Conservation (phyloP, 2,329 filamentous ascomycete genomes). For the Pestalotiopsis sp. region DNA sequence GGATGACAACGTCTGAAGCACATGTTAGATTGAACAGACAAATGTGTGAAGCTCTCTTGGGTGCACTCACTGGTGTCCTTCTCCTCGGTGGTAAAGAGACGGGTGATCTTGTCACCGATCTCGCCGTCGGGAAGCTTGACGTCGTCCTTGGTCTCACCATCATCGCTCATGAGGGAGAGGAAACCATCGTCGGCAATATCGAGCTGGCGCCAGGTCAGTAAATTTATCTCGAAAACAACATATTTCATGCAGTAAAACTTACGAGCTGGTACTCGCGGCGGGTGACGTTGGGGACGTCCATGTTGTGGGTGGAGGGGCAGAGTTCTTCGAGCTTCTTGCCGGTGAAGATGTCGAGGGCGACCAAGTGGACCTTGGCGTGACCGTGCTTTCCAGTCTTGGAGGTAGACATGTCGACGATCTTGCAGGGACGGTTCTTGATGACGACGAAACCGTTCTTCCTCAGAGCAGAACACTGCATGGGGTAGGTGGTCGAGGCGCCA, state of each 20-base stretch:
- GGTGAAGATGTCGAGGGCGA: conserved; percentile 99
- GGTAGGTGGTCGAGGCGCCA: conserved; percentile 90
- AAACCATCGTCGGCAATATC: conserved; percentile 93
- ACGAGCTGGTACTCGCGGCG: conserved; percentile 94
- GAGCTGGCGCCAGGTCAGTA: conserved; percentile 57
- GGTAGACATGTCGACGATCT: conserved; percentile 99
- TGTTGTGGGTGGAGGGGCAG: conserved; percentile 95
- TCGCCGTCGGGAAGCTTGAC: conserved; percentile 92
- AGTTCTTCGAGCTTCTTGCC: conserved; percentile 99
- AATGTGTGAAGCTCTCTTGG: not conserved
- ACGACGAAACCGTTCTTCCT: conserved; percentile 99
- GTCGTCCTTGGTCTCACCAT: conserved; percentile 89
- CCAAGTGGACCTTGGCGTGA: conserved; percentile 99
- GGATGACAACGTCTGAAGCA: conserved; percentile 78
- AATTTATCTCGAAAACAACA: not conserved
- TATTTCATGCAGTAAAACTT: conserved; percentile 46
- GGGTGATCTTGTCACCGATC: conserved; percentile 81
- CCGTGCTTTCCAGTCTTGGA: conserved; percentile 99
- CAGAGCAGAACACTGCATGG: conserved; percentile 99
- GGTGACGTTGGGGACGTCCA: conserved; percentile 93
- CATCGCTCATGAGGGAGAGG: conserved; percentile 89
- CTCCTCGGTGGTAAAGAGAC: conserved; percentile 78
- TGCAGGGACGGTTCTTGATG: conserved; percentile 99
- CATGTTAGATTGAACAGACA: conserved; percentile 20
- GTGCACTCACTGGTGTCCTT: conserved; percentile 84